These are phyloP conservation scores for Terfezia claveryi DNA, from an alignment of 495 filamentous ascomycete genomes.

Conservation along the genomic window DNA sequence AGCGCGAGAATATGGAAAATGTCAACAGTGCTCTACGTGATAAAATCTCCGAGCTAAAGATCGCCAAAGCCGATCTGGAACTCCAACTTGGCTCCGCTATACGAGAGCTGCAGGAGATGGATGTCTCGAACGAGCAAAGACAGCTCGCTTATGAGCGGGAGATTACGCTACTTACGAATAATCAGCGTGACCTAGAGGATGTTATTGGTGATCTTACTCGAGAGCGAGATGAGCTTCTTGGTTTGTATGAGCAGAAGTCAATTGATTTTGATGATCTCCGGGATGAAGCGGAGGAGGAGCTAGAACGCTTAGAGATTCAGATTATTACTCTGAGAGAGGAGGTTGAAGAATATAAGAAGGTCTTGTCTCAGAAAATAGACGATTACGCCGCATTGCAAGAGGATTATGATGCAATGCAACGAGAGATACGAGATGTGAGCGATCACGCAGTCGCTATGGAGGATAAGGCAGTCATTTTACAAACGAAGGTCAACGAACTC, in stretches of 20 bases:
- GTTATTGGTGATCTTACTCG: too few relatives aligned
- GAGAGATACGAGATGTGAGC: constrained; percentile 74
- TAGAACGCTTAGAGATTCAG: constrained; percentile 63
- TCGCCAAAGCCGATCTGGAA: constrained; percentile 64
- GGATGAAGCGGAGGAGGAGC: constrained; percentile 61
- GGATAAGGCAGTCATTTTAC: constrained; percentile 50
- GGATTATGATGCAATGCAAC: constrained; percentile 62
- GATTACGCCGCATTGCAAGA: constrained; percentile 66
- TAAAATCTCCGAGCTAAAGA: constrained; percentile 57
- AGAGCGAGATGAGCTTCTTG: constrained; percentile 69
- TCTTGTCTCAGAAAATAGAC: constrained; percentile 44
- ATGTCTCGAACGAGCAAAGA: constrained; percentile 38
- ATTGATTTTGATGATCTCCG: constrained; percentile 55
- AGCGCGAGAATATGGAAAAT: constrained; percentile 69
- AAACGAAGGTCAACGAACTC: constrained; percentile 8
- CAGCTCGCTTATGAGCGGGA: constrained; percentile 47
- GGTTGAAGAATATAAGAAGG: constrained; percentile 33
- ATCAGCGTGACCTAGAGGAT: constrained; percentile 56
- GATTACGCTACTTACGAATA: constrained; percentile 50
- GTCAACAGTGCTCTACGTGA: constrained; percentile 67
- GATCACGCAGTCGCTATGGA: constrained; percentile 68
- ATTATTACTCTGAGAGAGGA: constrained; percentile 49
- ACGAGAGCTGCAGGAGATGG: constrained; percentile 43
- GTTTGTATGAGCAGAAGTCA: constrained; percentile 57
- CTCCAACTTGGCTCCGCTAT: constrained; percentile 12